These are phyloP conservation scores for Nothophytophthora sp. DNA, from an alignment of 352 stramenopile species.

Conservation along the genomic window DNA sequence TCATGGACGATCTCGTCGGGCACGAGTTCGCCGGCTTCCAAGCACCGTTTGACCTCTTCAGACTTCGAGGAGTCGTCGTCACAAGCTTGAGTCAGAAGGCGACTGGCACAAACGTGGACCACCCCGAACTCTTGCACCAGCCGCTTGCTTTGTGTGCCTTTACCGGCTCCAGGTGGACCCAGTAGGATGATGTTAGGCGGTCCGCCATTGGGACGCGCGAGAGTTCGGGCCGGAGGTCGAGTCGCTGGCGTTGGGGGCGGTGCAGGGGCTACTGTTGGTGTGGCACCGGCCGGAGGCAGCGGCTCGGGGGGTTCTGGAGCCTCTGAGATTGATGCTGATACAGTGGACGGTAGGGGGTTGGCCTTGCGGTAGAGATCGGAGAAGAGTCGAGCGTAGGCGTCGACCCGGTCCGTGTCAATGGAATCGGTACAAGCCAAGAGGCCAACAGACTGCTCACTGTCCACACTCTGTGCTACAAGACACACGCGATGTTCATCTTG, in stretches of 20 bases:
- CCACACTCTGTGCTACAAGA: slow-evolving; percentile 49
- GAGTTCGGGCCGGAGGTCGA: background rate
- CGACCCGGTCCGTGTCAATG: slow-evolving; percentile 40
- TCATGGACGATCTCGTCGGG: slow-evolving; percentile 94
- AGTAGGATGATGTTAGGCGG: slow-evolving; percentile 84
- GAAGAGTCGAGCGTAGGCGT: slow-evolving; percentile 59
- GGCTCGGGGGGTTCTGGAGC: background rate
- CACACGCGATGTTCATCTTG: slow-evolving; percentile 60
- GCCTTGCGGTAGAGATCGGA: slow-evolving; percentile 57
- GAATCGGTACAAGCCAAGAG: slow-evolving; percentile 56
- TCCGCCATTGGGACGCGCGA: slow-evolving; percentile 2
- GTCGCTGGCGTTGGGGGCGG: slow-evolving; percentile 8
- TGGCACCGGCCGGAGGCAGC: slow-evolving; percentile 7
- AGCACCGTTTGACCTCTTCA: slow-evolving; percentile 81
- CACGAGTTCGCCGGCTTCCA: slow-evolving; percentile 88
- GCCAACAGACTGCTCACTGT: slow-evolving; percentile 24
- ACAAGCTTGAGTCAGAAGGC: slow-evolving; percentile 92
- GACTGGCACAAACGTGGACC: slow-evolving; percentile 92
- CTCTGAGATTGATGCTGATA: background rate
- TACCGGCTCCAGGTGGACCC: slow-evolving; percentile 92
- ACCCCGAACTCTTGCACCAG: slow-evolving; percentile 90
- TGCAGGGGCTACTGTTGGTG: slow-evolving; percentile 9
- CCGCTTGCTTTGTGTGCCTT: slow-evolving; percentile 94
- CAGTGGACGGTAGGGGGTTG: slow-evolving; percentile 12
- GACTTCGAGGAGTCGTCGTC: slow-evolving; percentile 55